Evolutionary conservation across 106 monocot genomes (phyloP), one percentile per base, ranked within the genome.

Genomic region (Chionographis japonica): DNA sequence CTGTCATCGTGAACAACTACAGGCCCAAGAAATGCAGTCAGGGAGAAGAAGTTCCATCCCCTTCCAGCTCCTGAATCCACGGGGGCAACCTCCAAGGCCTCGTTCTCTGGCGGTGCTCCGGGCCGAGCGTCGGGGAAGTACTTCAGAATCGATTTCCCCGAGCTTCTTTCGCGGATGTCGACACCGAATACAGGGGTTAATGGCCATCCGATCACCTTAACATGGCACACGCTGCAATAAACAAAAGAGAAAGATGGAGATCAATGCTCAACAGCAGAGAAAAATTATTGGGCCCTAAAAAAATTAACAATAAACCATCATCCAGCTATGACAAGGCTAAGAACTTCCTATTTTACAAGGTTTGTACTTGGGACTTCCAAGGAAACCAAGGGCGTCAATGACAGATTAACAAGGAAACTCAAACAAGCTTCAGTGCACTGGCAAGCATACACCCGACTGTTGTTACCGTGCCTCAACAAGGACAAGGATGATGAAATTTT

Each of bases 211-310:
- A 69, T 63, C 15, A 69, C 80, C 62, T 77, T 40, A 52, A 77
- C 84, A 41, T 85, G 77, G 52, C 77, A 85, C 6, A 85, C 72
- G 42, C 84, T 82, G 3, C 27, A 52, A 58, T 16, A 69, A 10
- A 19, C 58, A 58, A 13, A 18, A 69, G 11, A 52, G 56, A 56
- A 14, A 50, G 10, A 50, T 46, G 8, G 50, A 64, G 38, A 61
- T 39, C 35, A 61, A 8, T 40, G 12, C 13, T 40, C 40, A 40
- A 13, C 12, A 61, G 19, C 42, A 50, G 12, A 62, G 20, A 42
- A 15, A 3, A n/a, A 41, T 14, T 6, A 13, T 17, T 68, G 16
- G 15, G 2, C 40, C 9, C 14, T 10, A 56, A 12, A 56, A n/a
- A 14, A 9, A 0, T 9, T 36, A 10, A 7, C 0, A 27, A 8